A percentile compares a stretch with the other conserved stretches of the same genome.
Evolutionary conservation across 306 rosid genomes (phyloP).

Genomic region (Sophora flavescens): DNA sequence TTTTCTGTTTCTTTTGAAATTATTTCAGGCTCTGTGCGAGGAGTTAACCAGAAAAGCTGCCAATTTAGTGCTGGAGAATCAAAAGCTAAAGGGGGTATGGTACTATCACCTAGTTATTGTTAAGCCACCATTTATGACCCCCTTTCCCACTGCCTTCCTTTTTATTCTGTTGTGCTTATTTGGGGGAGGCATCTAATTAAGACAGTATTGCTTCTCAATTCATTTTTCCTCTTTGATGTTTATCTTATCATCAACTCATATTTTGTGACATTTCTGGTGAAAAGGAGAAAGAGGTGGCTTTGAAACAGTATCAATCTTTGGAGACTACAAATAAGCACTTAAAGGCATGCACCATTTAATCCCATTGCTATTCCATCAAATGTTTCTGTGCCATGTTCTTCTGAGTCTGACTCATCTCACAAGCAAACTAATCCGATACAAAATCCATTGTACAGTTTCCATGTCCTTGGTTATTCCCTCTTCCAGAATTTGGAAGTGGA

Average conservation of each 20-base stretch:
- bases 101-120: slow-evolving; percentile 32
- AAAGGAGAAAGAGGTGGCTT: slow-evolving; percentile 85
- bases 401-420: slow-evolving; percentile 51
- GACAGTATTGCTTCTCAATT: slow-evolving; percentile 33
- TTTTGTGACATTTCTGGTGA: slow-evolving; percentile 51
- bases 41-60: slow-evolving; percentile 84
- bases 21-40: slow-evolving; percentile 85
- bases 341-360: slow-evolving; percentile 61
- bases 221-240: slow-evolving; percentile 40
- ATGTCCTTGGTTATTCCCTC: slow-evolving; percentile 82
- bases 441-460: slow-evolving; percentile 70
- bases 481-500: slow-evolving; percentile 61
- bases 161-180: not conserved
- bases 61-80: slow-evolving; percentile 76
- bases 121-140: slow-evolving; percentile 32
- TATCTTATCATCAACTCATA: slow-evolving; percentile 33
- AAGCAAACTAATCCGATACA: slow-evolving; percentile 59
- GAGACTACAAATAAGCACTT: slow-evolving; percentile 79
- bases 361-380: slow-evolving; percentile 57
- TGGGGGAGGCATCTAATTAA: slow-evolving; percentile 30
- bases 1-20: slow-evolving; percentile 9
- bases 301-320: slow-evolving; percentile 76
- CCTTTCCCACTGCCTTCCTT: slow-evolving; percentile 24
- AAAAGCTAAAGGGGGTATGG: slow-evolving; percentile 76
- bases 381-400: slow-evolving; percentile 56